Evolutionary conservation across 176 grass and related monocot species (phyloP), one percentile per base, ranked within the genome.

Genomic region (Elaeis guineensis): DNA sequence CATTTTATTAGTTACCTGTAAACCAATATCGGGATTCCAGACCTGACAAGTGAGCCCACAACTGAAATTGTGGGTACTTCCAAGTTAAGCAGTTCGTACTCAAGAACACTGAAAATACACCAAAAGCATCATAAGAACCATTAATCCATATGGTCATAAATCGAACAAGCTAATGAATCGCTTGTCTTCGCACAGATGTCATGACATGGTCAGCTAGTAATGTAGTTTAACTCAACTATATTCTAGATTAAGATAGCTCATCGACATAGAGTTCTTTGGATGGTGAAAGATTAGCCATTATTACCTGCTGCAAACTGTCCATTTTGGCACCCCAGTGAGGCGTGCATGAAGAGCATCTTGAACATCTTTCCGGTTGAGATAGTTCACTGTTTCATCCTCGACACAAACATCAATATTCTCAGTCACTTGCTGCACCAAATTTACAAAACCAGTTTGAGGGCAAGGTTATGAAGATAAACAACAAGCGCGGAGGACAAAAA

Each of bases 251-350:
- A 39, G 6, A 1, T 39, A 39, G 35, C 7, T 39, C 35, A 39
- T 39, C 7, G 1, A 9, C 35, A 39, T 11, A 39, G 28, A 6
- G 9, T 39, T 39, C 1, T 39, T 39, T 39, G 35, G 6, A 7
- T 2, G 35, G 35, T 39, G 35, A 39, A 30, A 39, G 35, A 39
- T 39, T 62, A 19, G 51, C 24, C 53, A 48, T 44, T 0, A 48
- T 49, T 76, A 97, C 92, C 92, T 97, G 83, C 93, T 98, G 77
- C 87, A 98, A 29, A 91, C 93, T 0, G 63, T 79, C 93, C 93
- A 98, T 8, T 78, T 81, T 22, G 80, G 25, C 3, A 98, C 81
- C 7, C 87, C 84, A 7, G 83, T 73, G 30, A 98, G 93, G 61
- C 73, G 69, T 0, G 84, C 84, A 73, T 92, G 84, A 16, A 98